phyloP scores from a whole-genome alignment of 495 filamentous ascomycete genomes.

The Penicillium canescens region DNA sequence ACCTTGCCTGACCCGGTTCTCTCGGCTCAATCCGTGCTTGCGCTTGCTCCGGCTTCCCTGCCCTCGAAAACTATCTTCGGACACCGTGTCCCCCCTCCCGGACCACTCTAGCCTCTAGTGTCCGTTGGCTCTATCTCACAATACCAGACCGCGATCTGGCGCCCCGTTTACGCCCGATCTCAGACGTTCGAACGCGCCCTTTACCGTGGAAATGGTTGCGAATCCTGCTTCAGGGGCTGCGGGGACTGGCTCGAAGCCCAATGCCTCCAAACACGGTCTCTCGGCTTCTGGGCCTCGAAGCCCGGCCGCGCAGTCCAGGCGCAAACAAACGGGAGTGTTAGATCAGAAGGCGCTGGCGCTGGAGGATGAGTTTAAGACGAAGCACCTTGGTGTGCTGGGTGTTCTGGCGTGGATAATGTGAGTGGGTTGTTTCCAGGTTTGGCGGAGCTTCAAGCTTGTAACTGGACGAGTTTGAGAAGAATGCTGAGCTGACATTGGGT shows the following conservation, averaged over 20 bases:
- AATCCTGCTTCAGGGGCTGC: constrained; percentile 1
- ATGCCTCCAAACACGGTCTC: background rate
- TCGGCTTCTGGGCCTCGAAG: background rate
- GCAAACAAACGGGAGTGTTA: constrained; percentile 19
- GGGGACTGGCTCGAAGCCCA: constrained; percentile 1
- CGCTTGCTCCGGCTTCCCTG: constrained; percentile 30
- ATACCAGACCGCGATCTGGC: background rate
- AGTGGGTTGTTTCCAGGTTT: constrained; percentile 15
- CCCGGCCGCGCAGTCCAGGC: constrained; percentile 11
- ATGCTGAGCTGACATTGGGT: constrained; percentile 7
- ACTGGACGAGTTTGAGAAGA: background rate
- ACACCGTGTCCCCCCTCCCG: background rate
- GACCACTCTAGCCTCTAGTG: background rate
- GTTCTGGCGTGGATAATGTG: constrained; percentile 47
- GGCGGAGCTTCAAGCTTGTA: background rate
- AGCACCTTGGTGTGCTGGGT: constrained; percentile 42
- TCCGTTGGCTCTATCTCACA: too few relatives aligned
- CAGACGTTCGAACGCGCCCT: background rate
- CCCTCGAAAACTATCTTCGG: background rate
- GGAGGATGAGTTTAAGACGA: constrained; percentile 43
- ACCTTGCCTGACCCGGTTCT: constrained; percentile 11
- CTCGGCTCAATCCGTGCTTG: constrained; percentile 13
- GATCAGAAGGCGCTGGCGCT: constrained; percentile 23
- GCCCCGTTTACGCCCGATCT: background rate
- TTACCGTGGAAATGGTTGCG: constrained; percentile 4